A percentile compares a stretch with the other conserved stretches of the same genome.
Conservation (phyloP, 129 eudicot genomes). For the Ambrosia artemisiifolia region DNA sequence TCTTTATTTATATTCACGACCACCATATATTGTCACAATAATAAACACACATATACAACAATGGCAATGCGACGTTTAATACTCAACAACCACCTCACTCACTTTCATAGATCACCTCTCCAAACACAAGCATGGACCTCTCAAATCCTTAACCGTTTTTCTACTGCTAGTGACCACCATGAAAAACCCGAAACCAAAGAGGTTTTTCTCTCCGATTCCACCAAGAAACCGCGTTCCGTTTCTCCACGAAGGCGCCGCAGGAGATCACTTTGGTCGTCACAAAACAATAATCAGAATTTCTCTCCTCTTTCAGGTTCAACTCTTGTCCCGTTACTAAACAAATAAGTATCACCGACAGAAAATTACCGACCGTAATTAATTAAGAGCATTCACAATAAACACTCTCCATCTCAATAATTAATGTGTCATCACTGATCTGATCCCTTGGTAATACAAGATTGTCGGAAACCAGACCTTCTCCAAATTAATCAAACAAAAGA, state of each 20-base stretch:
- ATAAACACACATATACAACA: background rate
- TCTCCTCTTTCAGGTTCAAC: slow-evolving; percentile 52
- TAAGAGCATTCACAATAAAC: too few relatives aligned
- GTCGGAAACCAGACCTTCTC: too few relatives aligned
- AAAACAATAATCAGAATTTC: slow-evolving; percentile 25
- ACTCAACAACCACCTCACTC: slow-evolving; percentile 35
- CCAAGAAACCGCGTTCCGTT: slow-evolving; percentile 39
- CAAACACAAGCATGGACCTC: slow-evolving; percentile 43
- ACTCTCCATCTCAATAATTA: too few relatives aligned
- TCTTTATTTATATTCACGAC: slow-evolving; percentile 7
- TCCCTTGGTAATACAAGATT: too few relatives aligned
- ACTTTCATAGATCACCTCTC: slow-evolving; percentile 15
- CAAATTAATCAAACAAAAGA: too few relatives aligned
- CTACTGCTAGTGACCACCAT: slow-evolving; percentile 26
- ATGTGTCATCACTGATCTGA: too few relatives aligned
- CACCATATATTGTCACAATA: background rate
- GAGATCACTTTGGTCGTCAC: slow-evolving; percentile 54
- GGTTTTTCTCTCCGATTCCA: slow-evolving; percentile 43
- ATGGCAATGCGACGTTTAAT: slow-evolving; percentile 72
- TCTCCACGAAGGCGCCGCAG: slow-evolving; percentile 40
- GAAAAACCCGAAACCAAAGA: slow-evolving; percentile 22
- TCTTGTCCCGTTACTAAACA: background rate
- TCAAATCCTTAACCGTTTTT: slow-evolving; percentile 36
- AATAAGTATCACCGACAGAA: too few relatives aligned
- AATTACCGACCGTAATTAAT: too few relatives aligned